These are phyloP conservation scores for Yamadazyma laniorum DNA, from an alignment of 805 yeast species.

Conservation along the genomic window DNA sequence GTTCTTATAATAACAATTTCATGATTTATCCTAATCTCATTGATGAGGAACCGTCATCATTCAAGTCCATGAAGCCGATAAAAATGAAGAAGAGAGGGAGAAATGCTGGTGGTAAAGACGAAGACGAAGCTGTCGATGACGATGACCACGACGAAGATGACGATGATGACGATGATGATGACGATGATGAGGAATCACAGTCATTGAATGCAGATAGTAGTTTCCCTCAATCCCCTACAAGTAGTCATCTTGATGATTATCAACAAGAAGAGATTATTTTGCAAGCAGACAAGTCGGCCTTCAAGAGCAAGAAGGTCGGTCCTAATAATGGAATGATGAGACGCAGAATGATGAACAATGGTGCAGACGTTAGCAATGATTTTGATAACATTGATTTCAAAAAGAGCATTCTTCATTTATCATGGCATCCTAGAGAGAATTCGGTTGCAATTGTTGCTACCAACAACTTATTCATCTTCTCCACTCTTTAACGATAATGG, in stretches of 20 bases:
- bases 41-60: conserved; percentile 16
- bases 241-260: conserved; percentile 26
- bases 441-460: conserved; percentile 98
- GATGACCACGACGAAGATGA: conserved; percentile 34
- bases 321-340: conserved; percentile 38
- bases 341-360: conserved; percentile 50
- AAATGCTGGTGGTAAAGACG: conserved; percentile 1
- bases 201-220: conserved; percentile 11
- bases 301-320: conserved; percentile 70
- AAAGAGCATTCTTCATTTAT: conserved; percentile 88
- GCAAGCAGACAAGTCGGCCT: conserved; percentile 97
- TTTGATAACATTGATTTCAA: conserved; percentile 86
- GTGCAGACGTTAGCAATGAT: conserved; percentile 58
- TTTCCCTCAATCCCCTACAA: conserved; percentile 33
- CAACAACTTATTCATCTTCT: conserved; percentile 83
- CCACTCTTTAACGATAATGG: conserved; percentile 52
- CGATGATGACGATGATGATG: conserved; percentile 41
- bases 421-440: conserved; percentile 98
- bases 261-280: conserved; percentile 64
- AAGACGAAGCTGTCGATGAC: conserved; percentile 14
- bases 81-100: conserved; percentile 11
- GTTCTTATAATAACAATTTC: conserved; percentile 94
- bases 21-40: conserved; percentile 92
- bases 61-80: conserved; percentile 11
- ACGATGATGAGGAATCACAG: conserved; percentile 19